These are phyloP conservation scores for Phyllosticta citribraziliensis DNA, from an alignment of 2,329 filamentous ascomycete genomes.

Conservation along the genomic window DNA sequence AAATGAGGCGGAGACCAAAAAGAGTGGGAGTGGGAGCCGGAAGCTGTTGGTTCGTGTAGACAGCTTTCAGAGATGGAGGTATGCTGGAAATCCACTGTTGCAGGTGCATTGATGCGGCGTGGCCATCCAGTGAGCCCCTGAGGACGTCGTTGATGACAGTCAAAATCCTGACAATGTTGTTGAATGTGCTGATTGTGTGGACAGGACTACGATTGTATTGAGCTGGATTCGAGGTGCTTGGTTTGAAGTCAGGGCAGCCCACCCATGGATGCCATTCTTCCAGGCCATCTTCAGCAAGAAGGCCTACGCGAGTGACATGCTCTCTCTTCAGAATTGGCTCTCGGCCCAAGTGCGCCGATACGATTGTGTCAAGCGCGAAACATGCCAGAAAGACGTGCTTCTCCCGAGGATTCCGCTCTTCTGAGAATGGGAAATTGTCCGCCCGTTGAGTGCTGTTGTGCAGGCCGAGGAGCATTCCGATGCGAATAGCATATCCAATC, in stretches of 20 bases:
- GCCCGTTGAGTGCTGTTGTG: not conserved
- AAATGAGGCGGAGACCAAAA: constrained; percentile 18
- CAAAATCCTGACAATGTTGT: constrained; percentile 33
- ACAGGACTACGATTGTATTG: constrained; percentile 19
- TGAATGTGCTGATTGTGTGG: constrained; percentile 44
- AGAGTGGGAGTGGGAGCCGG: constrained; percentile 7
- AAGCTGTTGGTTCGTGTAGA: constrained; percentile 1
- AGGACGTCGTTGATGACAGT: constrained; percentile 16
- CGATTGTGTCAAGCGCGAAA: constrained; percentile 51
- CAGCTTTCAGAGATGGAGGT: constrained; percentile 5
- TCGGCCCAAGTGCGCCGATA: constrained; percentile 43
- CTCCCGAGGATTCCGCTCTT: constrained; percentile 25
- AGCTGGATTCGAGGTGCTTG: constrained; percentile 1
- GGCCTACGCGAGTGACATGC: constrained; percentile 39
- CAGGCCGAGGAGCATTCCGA: constrained; percentile 33
- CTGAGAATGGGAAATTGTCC: not conserved
- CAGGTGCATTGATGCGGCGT: constrained; percentile 2
- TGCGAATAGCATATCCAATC: constrained; percentile 52
- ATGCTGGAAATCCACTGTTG: constrained; percentile 8
- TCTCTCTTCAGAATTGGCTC: constrained; percentile 40
- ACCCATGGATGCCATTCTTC: constrained; percentile 70
- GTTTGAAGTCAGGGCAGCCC: constrained; percentile 35
- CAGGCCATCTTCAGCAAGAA: constrained; percentile 53
- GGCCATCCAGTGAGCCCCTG: not conserved
- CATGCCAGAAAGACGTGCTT: constrained; percentile 46